These are phyloP conservation scores for Monilinia aucupariae DNA, from an alignment of 2,329 filamentous ascomycete genomes.

Conservation along the genomic window DNA sequence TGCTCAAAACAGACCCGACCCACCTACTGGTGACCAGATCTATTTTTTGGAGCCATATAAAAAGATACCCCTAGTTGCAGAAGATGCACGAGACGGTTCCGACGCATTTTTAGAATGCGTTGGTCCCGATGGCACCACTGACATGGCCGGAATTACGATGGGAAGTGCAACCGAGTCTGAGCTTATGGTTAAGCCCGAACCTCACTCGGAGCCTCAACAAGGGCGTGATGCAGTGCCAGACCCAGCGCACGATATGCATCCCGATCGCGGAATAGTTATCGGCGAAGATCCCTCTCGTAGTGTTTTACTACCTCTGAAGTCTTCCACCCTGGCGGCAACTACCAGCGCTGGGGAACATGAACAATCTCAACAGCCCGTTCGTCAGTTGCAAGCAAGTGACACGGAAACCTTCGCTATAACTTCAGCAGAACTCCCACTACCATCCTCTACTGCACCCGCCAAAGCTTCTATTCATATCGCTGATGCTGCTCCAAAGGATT, in stretches of 20 bases:
- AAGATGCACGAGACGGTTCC: neutral
- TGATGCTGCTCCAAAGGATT: neutral
- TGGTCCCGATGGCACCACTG: neutral
- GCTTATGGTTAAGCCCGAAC: neutral
- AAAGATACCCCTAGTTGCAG: conserved; percentile 13
- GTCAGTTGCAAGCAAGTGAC: neutral
- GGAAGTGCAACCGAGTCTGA: neutral
- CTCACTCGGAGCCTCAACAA: neutral
- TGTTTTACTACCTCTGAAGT: neutral
- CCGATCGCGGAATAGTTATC: neutral
- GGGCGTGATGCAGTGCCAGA: neutral
- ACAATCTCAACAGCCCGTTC: neutral
- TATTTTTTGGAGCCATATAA: conserved; percentile 24
- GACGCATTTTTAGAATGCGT: neutral
- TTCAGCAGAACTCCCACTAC: neutral
- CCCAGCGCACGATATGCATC: neutral
- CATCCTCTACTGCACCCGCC: neutral
- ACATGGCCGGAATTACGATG: neutral
- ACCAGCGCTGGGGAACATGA: neutral
- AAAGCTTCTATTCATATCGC: neutral
- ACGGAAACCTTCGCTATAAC: neutral
- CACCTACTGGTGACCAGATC: conserved; percentile 18
- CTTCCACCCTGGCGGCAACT: neutral
- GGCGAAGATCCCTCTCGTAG: neutral
- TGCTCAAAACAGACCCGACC: conserved; percentile 23